phyloP scores from a whole-genome alignment of 2,329 filamentous ascomycete species.

The Aureobasidium sp. region DNA sequence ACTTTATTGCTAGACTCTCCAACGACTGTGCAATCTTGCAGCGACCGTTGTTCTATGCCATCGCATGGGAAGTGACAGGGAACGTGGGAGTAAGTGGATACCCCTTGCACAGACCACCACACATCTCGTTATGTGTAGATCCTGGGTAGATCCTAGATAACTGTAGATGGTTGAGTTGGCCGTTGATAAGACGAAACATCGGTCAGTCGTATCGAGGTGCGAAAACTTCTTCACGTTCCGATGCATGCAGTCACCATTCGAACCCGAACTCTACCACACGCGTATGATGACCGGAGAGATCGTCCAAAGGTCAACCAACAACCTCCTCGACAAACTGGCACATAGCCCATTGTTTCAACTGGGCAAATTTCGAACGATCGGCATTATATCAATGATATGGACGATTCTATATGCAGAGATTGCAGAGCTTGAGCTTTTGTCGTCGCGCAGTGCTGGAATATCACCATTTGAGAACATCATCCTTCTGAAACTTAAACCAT shows the following conservation, averaged over 20 bases:
- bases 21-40: not conserved
- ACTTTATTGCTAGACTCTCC: not conserved
- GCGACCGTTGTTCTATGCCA: not conserved
- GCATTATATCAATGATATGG: not conserved
- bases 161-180: not conserved
- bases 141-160: conserved; percentile 3
- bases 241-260: not conserved
- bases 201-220: not conserved
- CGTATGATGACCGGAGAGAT: not conserved
- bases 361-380: not conserved
- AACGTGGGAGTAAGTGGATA: not conserved
- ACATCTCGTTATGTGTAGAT: not conserved
- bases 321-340: not conserved
- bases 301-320: not conserved
- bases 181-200: conserved; percentile 8
- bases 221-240: not conserved
- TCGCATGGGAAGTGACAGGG: not conserved
- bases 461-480: not conserved
- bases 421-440: not conserved
- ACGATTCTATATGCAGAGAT: not conserved
- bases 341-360: not conserved
- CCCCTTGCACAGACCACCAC: not conserved
- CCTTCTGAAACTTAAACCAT: not conserved
- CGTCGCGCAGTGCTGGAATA: not conserved
- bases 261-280: not conserved